Evolutionary conservation across 1,284 basidiomycete species (phyloP), one percentile per base, ranked within the genome.

Genomic region (Leccinum fallax): DNA sequence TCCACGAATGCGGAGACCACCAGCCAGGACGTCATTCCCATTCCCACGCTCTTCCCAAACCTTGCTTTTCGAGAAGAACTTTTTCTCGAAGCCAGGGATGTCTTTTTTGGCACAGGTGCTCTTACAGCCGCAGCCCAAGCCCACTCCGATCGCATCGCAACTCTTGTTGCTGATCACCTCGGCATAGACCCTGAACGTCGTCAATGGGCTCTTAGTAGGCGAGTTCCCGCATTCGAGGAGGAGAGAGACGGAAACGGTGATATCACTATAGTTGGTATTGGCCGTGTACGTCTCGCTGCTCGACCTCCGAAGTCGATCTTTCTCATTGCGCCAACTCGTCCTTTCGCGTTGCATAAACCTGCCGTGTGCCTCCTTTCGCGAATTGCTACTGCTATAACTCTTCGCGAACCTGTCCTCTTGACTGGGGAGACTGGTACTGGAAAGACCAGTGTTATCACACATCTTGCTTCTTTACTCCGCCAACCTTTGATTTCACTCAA

Each of bases 361-460:
- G 94, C 95, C 0, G 78, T 93, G 1, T 77, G 86, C 24, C 81
- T 98, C 6, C 83, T 98, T 24, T 92, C 95, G 46, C 87, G 93
- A 28, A 87, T 99, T 52, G 87, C 90, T 0, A 89, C 88, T 11
- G 86, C 91, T 0, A 81, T 96, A 36, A 81, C 88, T 0, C 80
- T 92, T 40, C 78, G 79, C 15, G 97, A 99, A 73, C 95, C 97
- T 0, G 81, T 97, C 1, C 83, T 99, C 2, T 84, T 99, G 21
- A 96, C 97, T 0, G 97, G 97, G 59, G 97, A 99, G 80, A 99
- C 97, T 0, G 97, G 97, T 49, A 99, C 97, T 1, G 97, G 97
- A 40, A 99, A 99, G 78, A 99, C 97, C 2, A 97, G 95, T 52
- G 85, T 90, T 3, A 87, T 99, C 19, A 94, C 95, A 24, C 89